Percentiles rank a stretch among this genome's conserved stretches.
These are phyloP conservation scores for Candida yuanshanica DNA, from an alignment of 805 yeast species.

Conservation along the genomic window DNA sequence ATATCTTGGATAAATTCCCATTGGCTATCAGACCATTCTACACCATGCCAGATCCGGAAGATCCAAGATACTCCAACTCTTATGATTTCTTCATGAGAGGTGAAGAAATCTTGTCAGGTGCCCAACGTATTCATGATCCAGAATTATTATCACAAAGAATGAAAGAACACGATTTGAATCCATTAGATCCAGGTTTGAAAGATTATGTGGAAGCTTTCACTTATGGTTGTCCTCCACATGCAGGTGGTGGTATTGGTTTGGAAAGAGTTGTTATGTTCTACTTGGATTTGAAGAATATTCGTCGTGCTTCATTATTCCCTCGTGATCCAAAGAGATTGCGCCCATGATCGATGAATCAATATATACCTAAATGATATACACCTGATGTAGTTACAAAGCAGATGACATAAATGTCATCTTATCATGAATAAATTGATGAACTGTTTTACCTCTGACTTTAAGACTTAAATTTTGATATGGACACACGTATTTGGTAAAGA, in stretches of 20 bases:
- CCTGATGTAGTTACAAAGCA: too few species aligned
- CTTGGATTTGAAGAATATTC: slow-evolving; percentile 92
- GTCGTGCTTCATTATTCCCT: slow-evolving; percentile 99
- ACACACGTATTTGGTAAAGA: too few species aligned
- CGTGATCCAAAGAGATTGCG: slow-evolving; percentile 94
- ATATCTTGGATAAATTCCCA: slow-evolving; percentile 97
- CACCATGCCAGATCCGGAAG: slow-evolving; percentile 97
- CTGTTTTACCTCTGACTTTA: too few species aligned
- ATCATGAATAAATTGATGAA: too few species aligned
- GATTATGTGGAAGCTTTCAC: slow-evolving; percentile 91
- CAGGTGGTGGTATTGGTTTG: slow-evolving; percentile 99
- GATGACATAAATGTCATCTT: too few species aligned
- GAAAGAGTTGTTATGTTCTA: slow-evolving; percentile 99
- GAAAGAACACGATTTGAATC: slow-evolving; percentile 76
- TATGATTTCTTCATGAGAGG: slow-evolving; percentile 99
- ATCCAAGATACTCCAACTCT: slow-evolving; percentile 91
- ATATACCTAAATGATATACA: too few species aligned
- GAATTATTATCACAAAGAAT: slow-evolving; percentile 76
- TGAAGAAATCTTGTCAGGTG: slow-evolving; percentile 98
- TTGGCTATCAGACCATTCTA: slow-evolving; percentile 95
- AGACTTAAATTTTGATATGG: too few species aligned
- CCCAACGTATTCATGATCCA: slow-evolving; percentile 97
- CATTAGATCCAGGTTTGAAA: slow-evolving; percentile 71
- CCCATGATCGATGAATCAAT: too few species aligned
- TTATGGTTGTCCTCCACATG: slow-evolving; percentile 98